Conservation (phyloP, 2,329 filamentous ascomycete genomes). For the Fusarium sp. region DNA sequence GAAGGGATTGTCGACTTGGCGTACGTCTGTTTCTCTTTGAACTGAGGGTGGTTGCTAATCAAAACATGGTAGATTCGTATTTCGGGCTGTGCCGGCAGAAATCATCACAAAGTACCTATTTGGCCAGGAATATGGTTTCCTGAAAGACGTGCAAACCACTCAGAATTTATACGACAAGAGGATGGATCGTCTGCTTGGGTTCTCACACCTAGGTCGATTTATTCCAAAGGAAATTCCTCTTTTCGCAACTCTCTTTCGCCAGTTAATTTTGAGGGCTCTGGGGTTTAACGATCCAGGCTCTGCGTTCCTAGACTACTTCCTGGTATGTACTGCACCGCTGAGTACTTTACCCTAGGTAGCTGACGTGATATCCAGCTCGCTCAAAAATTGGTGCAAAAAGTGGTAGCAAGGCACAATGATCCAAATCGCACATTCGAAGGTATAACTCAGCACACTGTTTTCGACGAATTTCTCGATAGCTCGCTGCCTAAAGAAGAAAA, state of each 20-base stretch:
- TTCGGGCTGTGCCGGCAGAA: conserved; percentile 11
- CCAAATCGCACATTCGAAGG: not conserved
- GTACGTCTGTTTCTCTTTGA: not conserved
- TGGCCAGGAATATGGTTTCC: conserved; percentile 5
- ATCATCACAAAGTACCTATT: conserved; percentile 10
- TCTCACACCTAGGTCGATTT: conserved; percentile 8
- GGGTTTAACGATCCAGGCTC: conserved; percentile 5
- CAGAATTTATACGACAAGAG: conserved; percentile 9
- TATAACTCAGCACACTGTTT: not conserved
- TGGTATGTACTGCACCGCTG: not conserved
- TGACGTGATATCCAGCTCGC: not conserved
- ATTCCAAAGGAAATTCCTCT: conserved; percentile 11
- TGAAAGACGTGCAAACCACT: not conserved
- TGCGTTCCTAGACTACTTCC: conserved; percentile 4
- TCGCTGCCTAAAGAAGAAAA: conserved; percentile 1
- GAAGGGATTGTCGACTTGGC: not conserved
- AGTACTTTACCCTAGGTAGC: no score
- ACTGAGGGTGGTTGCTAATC: not conserved
- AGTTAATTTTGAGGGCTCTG: not conserved
- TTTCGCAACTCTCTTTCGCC: not conserved
- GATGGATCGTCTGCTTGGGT: not conserved
- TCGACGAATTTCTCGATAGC: conserved; percentile 10
- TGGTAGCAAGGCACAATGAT: not conserved
- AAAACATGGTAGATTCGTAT: not conserved
- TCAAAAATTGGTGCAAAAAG: conserved; percentile 3